Percentiles rank a stretch among this genome's conserved stretches.
These are phyloP conservation scores for Tolypocladium sp. DNA, from an alignment of 2,329 filamentous ascomycete genomes.

Conservation along the genomic window DNA sequence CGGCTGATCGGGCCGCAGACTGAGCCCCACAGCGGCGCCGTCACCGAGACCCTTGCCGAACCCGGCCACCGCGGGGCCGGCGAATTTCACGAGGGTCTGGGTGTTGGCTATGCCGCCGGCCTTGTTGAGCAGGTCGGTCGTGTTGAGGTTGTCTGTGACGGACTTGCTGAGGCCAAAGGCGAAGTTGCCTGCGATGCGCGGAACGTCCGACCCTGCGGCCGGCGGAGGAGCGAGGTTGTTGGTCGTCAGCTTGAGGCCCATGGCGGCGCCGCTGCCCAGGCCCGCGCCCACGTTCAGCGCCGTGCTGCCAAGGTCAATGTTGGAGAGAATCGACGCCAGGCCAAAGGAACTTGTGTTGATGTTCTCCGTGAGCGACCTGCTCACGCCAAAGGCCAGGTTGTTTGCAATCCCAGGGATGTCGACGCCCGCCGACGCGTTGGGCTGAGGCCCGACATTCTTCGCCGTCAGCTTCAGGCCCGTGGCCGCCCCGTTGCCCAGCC, in stretches of 20 bases:
- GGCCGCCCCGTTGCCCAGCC: conserved; percentile 13
- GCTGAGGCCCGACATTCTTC: conserved; percentile 5
- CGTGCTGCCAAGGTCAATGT: not conserved
- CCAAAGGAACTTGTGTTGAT: not conserved
- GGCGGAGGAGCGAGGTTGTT: not conserved
- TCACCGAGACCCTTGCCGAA: conserved; percentile 13
- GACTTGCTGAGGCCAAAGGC: conserved; percentile 17
- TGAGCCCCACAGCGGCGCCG: conserved; percentile 14
- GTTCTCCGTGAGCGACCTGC: not conserved
- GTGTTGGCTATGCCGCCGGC: conserved; percentile 4
- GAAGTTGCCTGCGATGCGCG: conserved; percentile 12
- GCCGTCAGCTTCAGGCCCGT: conserved; percentile 12
- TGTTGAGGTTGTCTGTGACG: conserved; percentile 14
- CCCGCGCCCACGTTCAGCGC: not conserved
- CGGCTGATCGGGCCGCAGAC: conserved; percentile 14
- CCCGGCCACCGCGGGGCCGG: conserved; percentile 12
- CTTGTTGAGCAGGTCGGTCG: not conserved
- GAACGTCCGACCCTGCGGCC: not conserved
- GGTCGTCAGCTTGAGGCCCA: not conserved
- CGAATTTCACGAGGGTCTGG: conserved; percentile 6
- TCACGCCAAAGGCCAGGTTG: not conserved
- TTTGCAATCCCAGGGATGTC: not conserved
- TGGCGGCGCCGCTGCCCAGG: conserved; percentile 5
- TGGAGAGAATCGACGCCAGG: not conserved
- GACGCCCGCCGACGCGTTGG: conserved; percentile 6